Conservation (phyloP, 768 basidiomycete genomes). For the Chiua virens region DNA sequence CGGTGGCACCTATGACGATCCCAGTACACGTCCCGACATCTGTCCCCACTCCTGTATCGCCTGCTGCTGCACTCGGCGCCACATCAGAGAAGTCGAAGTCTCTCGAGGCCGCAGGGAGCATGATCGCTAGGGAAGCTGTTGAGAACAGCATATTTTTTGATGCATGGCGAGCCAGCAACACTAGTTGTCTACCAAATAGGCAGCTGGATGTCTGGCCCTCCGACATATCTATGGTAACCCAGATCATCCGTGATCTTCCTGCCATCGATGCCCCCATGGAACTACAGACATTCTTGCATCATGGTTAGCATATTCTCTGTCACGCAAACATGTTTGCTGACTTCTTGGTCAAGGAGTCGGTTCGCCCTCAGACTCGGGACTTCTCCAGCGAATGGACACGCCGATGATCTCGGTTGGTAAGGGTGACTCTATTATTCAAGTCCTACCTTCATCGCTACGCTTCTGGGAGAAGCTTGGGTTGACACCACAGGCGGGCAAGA, state of each 20-base stretch:
- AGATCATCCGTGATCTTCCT: constrained; percentile 32
- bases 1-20: constrained; percentile 45
- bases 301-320: constrained; percentile 26
- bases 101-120: constrained; percentile 64
- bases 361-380: constrained; percentile 1
- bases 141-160: constrained; percentile 72
- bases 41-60: constrained; percentile 86
- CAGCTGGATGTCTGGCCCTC: constrained; percentile 53
- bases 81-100: constrained; percentile 65
- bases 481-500: constrained; percentile 65
- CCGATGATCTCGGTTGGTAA: constrained; percentile 69
- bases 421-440: constrained; percentile 65
- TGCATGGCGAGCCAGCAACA: constrained; percentile 54
- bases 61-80: constrained; percentile 66
- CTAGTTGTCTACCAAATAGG: constrained; percentile 7
- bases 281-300: constrained; percentile 44
- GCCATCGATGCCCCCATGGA: constrained; percentile 42
- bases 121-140: constrained; percentile 66
- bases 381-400: constrained; percentile 40
- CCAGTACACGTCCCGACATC: constrained; percentile 42
- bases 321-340: constrained; percentile 1
- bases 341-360: background rate
- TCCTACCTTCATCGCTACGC: constrained; percentile 66
- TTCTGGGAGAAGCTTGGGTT: constrained; percentile 89
- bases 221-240: constrained; percentile 52